Evolutionary conservation across 2,329 filamentous ascomycete genomes (phyloP).

Genomic region (Aspergillus nomiae): DNA sequence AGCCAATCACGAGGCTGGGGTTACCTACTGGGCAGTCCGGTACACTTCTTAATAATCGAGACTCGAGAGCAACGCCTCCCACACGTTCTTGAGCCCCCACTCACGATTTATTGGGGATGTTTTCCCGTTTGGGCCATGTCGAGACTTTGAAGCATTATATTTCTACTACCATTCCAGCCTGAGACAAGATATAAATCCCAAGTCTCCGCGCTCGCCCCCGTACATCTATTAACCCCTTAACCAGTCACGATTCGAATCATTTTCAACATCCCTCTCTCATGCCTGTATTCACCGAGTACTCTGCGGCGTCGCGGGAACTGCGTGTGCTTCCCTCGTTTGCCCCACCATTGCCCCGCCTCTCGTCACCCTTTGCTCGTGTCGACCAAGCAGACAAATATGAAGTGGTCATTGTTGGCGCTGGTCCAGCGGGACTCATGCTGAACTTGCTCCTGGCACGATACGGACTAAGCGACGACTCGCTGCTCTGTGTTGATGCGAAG

Average conservation of each 20-base stretch:
- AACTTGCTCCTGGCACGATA: conserved; percentile 46
- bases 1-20: background rate
- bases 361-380: conserved; percentile 31
- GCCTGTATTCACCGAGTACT: conserved; percentile 44
- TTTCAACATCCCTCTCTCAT: conserved; percentile 21
- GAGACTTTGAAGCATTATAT: background rate
- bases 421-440: conserved; percentile 47
- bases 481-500: conserved; percentile 48
- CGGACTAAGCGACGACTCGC: conserved; percentile 42
- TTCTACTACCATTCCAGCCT: background rate
- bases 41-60: background rate
- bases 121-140: background rate
- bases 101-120: background rate
- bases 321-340: conserved; percentile 44
- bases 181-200: background rate
- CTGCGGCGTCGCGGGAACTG: conserved; percentile 39
- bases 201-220: background rate
- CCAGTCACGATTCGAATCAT: background rate
- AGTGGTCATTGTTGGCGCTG: conserved; percentile 46
- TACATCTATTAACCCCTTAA: background rate
- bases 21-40: background rate
- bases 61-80: too few relatives aligned
- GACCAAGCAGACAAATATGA: conserved; percentile 39
- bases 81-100: background rate
- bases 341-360: conserved; percentile 44